phyloP scores from a whole-genome alignment of 345 rosid species.

The Brassica carinata region DNA sequence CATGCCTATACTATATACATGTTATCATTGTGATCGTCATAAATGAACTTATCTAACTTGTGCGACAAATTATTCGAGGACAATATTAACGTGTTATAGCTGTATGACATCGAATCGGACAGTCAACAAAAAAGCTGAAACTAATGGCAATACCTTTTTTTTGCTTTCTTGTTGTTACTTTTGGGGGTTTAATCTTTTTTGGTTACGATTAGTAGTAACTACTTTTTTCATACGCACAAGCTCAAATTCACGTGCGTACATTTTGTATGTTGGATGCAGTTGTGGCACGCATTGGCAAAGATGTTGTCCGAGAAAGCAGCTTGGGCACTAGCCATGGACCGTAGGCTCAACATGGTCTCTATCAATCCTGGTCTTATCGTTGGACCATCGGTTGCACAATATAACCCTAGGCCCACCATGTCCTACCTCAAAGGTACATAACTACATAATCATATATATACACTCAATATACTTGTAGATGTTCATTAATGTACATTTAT shows the following conservation, averaged over 20 bases:
- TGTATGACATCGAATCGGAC: constrained; percentile 25
- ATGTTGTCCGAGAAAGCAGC: constrained; percentile 87
- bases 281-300: constrained; percentile 86
- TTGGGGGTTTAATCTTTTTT: neutral
- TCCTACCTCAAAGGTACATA: constrained; percentile 83
- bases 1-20: neutral
- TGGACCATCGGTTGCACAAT: constrained; percentile 76
- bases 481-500: neutral
- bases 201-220: neutral
- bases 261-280: constrained; percentile 44
- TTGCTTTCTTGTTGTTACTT: neutral
- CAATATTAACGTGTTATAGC: constrained; percentile 35
- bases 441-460: neutral
- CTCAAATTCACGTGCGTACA: constrained; percentile 16
- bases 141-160: neutral
- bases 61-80: constrained; percentile 34
- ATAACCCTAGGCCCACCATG: constrained; percentile 67
- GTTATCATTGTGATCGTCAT: constrained; percentile 20
- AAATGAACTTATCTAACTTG: constrained; percentile 35
- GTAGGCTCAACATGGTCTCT: constrained; percentile 83
- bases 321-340: constrained; percentile 94
- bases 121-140: constrained; percentile 21
- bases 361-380: constrained; percentile 78
- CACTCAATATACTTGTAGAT: neutral
- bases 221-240: neutral